Percentiles rank a stretch among this genome's conserved stretches.
Conservation (phyloP, 2,329 filamentous ascomycete genomes). For the Cladosporium sp. region DNA sequence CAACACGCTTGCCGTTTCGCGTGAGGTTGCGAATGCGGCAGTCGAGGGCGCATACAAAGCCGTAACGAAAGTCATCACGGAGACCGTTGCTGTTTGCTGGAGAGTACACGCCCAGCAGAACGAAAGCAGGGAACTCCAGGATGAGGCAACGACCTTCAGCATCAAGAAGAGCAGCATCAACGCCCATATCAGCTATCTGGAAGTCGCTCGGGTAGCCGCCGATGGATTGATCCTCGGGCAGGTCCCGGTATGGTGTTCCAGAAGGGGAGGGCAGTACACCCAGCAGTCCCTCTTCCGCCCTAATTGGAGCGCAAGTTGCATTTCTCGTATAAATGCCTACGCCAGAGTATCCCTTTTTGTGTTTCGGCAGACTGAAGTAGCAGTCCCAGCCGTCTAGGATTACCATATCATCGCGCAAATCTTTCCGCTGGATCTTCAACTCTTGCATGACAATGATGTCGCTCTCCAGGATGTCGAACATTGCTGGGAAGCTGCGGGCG, state of each 20-base stretch:
- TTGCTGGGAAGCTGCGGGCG: slow-evolving; percentile 51
- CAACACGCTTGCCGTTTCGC: slow-evolving; percentile 73
- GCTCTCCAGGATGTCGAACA: slow-evolving; percentile 90
- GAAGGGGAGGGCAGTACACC: slow-evolving; percentile 72
- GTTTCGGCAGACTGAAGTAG: slow-evolving; percentile 85
- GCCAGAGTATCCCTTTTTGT: slow-evolving; percentile 96
- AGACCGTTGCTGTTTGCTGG: slow-evolving; percentile 83
- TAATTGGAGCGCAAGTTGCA: slow-evolving; percentile 75
- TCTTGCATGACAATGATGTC: slow-evolving; percentile 96
- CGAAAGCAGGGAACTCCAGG: slow-evolving; percentile 90
- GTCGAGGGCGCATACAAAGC: slow-evolving; percentile 76
- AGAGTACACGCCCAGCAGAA: slow-evolving; percentile 87
- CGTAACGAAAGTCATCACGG: slow-evolving; percentile 74
- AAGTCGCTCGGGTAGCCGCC: slow-evolving; percentile 75
- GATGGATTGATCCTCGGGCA: slow-evolving; percentile 69
- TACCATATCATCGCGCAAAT: slow-evolving; percentile 92
- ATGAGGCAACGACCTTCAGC: slow-evolving; percentile 88
- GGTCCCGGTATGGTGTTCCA: slow-evolving; percentile 65
- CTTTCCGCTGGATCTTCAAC: slow-evolving; percentile 91
- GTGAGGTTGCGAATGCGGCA: slow-evolving; percentile 78
- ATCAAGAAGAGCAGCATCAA: slow-evolving; percentile 72
- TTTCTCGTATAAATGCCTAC: slow-evolving; percentile 95
- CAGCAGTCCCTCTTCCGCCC: slow-evolving; percentile 89
- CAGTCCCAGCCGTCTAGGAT: slow-evolving; percentile 93
- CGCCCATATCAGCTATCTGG: slow-evolving; percentile 58